A percentile compares a stretch with the other conserved stretches of the same genome.
phyloP scores from a whole-genome alignment of 108 stramenopile genomes.

The Licmophora abbreviata region DNA sequence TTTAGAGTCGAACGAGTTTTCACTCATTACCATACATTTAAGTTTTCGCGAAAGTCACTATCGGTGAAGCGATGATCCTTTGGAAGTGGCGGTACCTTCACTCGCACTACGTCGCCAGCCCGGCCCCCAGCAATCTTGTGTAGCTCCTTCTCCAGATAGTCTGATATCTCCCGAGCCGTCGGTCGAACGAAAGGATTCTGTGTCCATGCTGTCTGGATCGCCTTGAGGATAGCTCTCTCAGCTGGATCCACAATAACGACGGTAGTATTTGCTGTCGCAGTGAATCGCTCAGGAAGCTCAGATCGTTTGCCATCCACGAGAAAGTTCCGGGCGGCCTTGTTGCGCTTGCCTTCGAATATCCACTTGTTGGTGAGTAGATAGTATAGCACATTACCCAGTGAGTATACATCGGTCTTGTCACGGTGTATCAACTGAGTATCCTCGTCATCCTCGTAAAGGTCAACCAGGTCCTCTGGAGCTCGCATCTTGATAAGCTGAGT shows the following conservation, averaged over 20 bases:
- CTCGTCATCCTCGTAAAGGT: background rate
- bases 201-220: conserved; percentile 40
- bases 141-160: background rate
- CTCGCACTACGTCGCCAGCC: too few relatives aligned
- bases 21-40: too few relatives aligned
- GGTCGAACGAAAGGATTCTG: conserved; percentile 38
- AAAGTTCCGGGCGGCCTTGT: background rate
- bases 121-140: too few relatives aligned
- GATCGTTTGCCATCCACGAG: conserved; percentile 38
- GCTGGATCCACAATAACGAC: conserved; percentile 26
- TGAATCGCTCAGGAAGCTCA: conserved; percentile 25
- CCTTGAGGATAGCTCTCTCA: conserved; percentile 36
- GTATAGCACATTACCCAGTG: conserved; percentile 62
- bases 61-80: too few relatives aligned
- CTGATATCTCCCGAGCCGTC: conserved; percentile 17
- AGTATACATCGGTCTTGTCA: conserved; percentile 64
- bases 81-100: too few relatives aligned
- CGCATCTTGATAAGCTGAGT: background rate
- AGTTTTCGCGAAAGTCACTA: too few relatives aligned
- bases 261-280: conserved; percentile 3
- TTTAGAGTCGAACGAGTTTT: too few relatives aligned
- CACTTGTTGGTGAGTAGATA: conserved; percentile 23
- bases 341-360: background rate
- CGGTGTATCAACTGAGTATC: background rate
- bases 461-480: background rate